phyloP scores from a whole-genome alignment of 352 stramenopile genomes.

The Phytophthora constricta region DNA sequence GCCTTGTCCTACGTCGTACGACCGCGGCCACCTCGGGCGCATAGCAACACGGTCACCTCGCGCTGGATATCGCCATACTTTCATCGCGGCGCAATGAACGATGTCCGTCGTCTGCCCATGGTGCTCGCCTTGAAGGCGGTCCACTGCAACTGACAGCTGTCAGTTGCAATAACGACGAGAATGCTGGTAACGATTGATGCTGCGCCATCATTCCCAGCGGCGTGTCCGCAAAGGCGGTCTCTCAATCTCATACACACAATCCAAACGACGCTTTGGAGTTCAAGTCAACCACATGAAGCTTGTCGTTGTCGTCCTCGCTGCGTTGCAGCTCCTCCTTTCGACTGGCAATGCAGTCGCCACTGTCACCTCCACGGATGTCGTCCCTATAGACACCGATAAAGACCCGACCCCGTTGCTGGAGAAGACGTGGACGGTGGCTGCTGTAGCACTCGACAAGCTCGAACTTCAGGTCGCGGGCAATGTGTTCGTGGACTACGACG shows the following conservation, averaged over 20 bases:
- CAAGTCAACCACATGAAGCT: conserved; percentile 21
- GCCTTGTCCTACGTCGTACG: background rate
- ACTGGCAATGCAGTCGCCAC: background rate
- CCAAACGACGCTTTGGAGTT: background rate
- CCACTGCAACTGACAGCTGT: no score
- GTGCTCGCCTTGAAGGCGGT: background rate
- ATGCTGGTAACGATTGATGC: conserved; percentile 6
- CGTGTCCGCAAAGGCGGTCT: background rate
- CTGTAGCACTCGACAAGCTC: conserved; percentile 26
- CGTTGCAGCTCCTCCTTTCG: conserved; percentile 8
- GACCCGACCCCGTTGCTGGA: conserved; percentile 13
- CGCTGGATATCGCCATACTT: background rate
- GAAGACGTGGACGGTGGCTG: conserved; percentile 45
- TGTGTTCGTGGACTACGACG: conserved; percentile 51
- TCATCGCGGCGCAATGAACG: background rate
- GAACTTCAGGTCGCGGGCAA: conserved; percentile 41
- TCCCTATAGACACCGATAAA: background rate
- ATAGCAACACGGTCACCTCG: background rate
- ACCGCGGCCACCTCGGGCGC: background rate
- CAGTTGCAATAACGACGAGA: conserved; percentile 1
- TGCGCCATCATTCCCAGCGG: background rate
- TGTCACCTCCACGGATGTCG: conserved; percentile 20
- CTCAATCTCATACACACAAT: no score
- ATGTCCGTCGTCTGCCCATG: conserved; percentile 1
- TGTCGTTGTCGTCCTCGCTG: background rate